Evolutionary conservation across 108 stramenopile species (phyloP).

Genomic region (Pseudonitzschia delicatissima): DNA sequence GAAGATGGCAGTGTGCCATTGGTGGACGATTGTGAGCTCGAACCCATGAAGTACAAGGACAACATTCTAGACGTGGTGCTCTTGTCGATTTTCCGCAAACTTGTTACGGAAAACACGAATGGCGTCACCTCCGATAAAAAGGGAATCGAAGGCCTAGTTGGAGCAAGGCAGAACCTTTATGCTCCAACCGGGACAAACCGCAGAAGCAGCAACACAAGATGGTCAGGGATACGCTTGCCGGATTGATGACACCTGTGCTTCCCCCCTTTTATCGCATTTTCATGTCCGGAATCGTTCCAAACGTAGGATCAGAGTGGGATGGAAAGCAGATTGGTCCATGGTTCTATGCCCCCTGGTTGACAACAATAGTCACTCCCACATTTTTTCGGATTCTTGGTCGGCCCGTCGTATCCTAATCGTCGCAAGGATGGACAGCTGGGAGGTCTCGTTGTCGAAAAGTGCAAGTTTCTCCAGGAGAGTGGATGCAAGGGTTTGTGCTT

Average conservation of each 20-base stretch:
- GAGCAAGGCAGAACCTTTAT: constrained; percentile 82
- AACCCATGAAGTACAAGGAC: constrained; percentile 56
- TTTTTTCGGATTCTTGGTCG: constrained; percentile 88
- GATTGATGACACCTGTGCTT: constrained; percentile 85
- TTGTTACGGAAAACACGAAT: constrained; percentile 62
- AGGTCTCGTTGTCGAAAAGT: constrained; percentile 89
- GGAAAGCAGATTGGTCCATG: constrained; percentile 77
- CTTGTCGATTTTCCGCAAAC: constrained; percentile 65
- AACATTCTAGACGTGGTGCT: constrained; percentile 58
- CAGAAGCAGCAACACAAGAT: constrained; percentile 74
- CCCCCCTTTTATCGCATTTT: constrained; percentile 91
- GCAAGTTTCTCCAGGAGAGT: constrained; percentile 87
- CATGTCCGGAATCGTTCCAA: constrained; percentile 85
- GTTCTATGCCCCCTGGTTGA: constrained; percentile 85
- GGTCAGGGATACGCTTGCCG: constrained; percentile 69
- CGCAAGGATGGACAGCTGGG: constrained; percentile 79
- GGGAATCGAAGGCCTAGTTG: constrained; percentile 74
- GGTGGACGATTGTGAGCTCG: constrained; percentile 69
- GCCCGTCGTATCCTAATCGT: constrained; percentile 77
- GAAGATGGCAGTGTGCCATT: constrained; percentile 40
- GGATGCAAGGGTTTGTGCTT: constrained; percentile 89
- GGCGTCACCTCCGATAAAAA: constrained; percentile 43
- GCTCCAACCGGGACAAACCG: constrained; percentile 63
- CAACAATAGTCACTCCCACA: constrained; percentile 83
- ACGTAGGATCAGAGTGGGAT: constrained; percentile 52